Conservation (phyloP, 148 eudicot species). For the Pharnaceum exiguum region DNA sequence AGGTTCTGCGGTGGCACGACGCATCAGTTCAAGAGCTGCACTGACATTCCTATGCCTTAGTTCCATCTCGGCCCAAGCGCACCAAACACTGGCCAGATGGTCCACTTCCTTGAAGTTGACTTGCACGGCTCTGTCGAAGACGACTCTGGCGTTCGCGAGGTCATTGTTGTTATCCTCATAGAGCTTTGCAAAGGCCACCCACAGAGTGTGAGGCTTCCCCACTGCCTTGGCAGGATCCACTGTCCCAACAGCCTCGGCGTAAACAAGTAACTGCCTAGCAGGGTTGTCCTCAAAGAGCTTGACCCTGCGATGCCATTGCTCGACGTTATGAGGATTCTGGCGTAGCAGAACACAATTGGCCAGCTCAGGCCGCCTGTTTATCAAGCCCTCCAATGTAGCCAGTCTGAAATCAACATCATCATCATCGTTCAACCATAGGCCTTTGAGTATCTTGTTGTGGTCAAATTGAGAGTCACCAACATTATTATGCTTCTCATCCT, state of each 20-base stretch:
- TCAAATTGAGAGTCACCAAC: constrained; percentile 33
- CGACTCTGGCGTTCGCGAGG: constrained; percentile 76
- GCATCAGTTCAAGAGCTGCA: constrained; percentile 81
- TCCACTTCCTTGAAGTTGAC: constrained; percentile 82
- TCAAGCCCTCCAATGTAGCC: constrained; percentile 68
- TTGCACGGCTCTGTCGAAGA: constrained; percentile 92
- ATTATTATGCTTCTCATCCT: constrained; percentile 49
- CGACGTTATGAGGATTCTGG: constrained; percentile 96
- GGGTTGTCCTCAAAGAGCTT: constrained; percentile 94
- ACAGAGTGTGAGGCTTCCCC: constrained; percentile 90
- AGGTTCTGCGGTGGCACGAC: constrained; percentile 94
- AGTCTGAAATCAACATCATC: constrained; percentile 76
- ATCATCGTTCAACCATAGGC: constrained; percentile 75
- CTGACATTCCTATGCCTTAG: constrained; percentile 67
- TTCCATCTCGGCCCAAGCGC: constrained; percentile 99
- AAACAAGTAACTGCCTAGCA: constrained; percentile 73
- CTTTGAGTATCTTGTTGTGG: constrained; percentile 43
- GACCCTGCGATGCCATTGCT: constrained; percentile 94
- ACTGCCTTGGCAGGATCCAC: constrained; percentile 94
- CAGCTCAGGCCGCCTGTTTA: constrained; percentile 84
- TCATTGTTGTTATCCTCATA: constrained; percentile 82
- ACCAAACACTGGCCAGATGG: constrained; percentile 92
- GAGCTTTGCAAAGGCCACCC: constrained; percentile 94
- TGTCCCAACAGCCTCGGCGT: constrained; percentile 90
- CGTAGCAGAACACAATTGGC: constrained; percentile 92